These are phyloP conservation scores for Ophiostoma novo-ulmi DNA, from an alignment of 2,329 filamentous ascomycete species.

Conservation along the genomic window DNA sequence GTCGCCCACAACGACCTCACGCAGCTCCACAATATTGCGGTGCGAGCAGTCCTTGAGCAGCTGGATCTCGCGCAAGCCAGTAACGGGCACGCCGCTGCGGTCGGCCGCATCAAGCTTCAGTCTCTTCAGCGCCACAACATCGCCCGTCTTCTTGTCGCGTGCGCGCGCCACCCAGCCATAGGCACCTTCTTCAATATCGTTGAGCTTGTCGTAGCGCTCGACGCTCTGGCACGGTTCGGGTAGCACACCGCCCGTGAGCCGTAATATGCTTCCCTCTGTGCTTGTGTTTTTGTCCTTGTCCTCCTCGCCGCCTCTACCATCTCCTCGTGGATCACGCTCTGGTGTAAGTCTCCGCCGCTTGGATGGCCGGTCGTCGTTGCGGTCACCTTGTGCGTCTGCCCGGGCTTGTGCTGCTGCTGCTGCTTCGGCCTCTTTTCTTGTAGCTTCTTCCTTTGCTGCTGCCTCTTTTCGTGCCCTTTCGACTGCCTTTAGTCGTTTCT, in stretches of 20 bases:
- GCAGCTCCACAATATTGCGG: conserved; percentile 72
- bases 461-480: conserved; percentile 37
- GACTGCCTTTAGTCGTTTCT: conserved; percentile 71
- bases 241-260: conserved; percentile 66
- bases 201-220: conserved; percentile 84
- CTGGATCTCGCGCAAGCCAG: conserved; percentile 88
- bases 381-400: conserved; percentile 32
- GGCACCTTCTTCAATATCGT: conserved; percentile 95
- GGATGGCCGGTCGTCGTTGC: conserved; percentile 42
- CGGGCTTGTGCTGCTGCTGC: conserved; percentile 22
- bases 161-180: conserved; percentile 93
- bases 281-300: conserved; percentile 23
- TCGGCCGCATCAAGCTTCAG: conserved; percentile 82
- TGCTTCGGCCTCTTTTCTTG: conserved; percentile 19
- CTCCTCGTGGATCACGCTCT: conserved; percentile 33
- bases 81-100: conserved; percentile 74
- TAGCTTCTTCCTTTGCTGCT: conserved; percentile 32
- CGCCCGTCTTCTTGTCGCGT: conserved; percentile 64
- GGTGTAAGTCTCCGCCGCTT: conserved; percentile 59
- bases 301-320: conserved; percentile 1
- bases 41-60: conserved; percentile 77
- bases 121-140: conserved; percentile 86
- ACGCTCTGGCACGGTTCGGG: conserved; percentile 63
- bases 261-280: conserved; percentile 53
- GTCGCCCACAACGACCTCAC: conserved; percentile 78